Conservation (phyloP, 176 grass and related monocot genomes). For the barley (Hordeum vulgare) region MorexV3_pseudomolecules_assembly NC_058520.1:532120998-532121497, state of each 20-base stretch:
- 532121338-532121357: not conserved
- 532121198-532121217: not conserved
- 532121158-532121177: not conserved
- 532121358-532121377: not conserved
- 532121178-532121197: not conserved
- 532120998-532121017: not conserved
- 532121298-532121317: not conserved
- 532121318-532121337: not conserved
- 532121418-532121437: not conserved
- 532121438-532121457: not conserved
- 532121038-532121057: not conserved
- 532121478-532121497: not conserved
- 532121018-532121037: not conserved
- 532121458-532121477: not conserved
- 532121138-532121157: not conserved
- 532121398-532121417: not conserved
- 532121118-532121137: not conserved
- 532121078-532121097: not conserved
- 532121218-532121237: not conserved
- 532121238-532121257: not conserved
- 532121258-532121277: not conserved
- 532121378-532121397: not conserved
- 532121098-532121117: not conserved
- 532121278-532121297: constrained; percentile 24
- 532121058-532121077: not conserved